Evolutionary conservation across 202 grass and related monocot genomes (phyloP), one percentile per base, ranked within the genome.

Genomic region (Dendrocalamus latiflorus): DNA sequence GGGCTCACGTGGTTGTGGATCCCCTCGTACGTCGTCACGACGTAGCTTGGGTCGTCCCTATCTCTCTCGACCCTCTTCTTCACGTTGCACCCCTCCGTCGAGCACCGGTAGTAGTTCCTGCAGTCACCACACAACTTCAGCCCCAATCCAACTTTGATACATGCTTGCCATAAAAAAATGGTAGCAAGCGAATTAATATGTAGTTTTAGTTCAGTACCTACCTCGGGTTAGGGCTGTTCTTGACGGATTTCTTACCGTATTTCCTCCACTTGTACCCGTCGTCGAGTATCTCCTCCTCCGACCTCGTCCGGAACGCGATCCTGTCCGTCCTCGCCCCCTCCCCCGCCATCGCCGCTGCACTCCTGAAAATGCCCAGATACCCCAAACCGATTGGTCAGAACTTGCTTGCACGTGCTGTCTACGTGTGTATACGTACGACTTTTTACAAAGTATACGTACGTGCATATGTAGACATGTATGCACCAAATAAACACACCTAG

Each of bases 231-330:
- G 94, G 90, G 84, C 94, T 97, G 84, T 93, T 92, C 84, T 97
- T 97, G 54, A 97, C 94, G 8, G 86, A 88, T 76, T 97, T 97
- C 75, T 97, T 97, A 38, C 92, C 92, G 41, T 97, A 94, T 83
- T 97, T 97, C 69, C 94, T 87, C 94, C 94, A 97, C 72, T 87
- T 97, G 81, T 94, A 97, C 13, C 92, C 94, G n/a, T 97, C 94
- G 4, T 94, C 88, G 14, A 93, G 65, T 7, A 93, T 79, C 75
- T 97, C 95, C 14, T 82, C 79, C 70, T 90, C 90, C 9, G 92
- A 94, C 89, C 88, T 93, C 68, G 85, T 88, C 75, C 92, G 65
- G 78, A 97, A 94, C 64, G 90, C 95, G 59, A 97, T 86, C 78
- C 85, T 97, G 28, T 84, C 62, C 41, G 79, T 77, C 73, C 47